Percentiles rank a stretch among this genome's conserved stretches.
Conservation (phyloP, 2,329 filamentous ascomycete species). For the Hirsutella minnesotensis region DNA sequence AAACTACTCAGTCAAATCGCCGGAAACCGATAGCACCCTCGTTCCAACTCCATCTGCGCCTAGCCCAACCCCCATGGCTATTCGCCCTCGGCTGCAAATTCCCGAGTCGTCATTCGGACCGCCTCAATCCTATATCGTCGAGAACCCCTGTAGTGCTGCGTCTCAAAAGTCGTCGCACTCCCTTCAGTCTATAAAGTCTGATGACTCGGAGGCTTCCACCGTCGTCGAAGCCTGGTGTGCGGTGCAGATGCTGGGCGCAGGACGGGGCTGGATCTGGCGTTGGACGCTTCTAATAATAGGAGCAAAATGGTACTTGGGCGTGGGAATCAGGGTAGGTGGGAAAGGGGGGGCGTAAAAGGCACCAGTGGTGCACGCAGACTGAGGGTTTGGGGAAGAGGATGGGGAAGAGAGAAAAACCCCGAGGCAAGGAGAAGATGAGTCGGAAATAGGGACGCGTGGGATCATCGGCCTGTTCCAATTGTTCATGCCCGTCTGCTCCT, state of each 20-base stretch:
- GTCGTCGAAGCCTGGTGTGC: too few species aligned
- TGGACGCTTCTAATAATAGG: slow-evolving; percentile 42
- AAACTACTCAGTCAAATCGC: too few species aligned
- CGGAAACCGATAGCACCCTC: background rate
- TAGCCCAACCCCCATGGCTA: slow-evolving; percentile 17
- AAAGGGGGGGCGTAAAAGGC: slow-evolving; percentile 10
- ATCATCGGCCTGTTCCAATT: too few species aligned
- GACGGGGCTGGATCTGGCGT: slow-evolving; percentile 38
- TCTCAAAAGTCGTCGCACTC: background rate
- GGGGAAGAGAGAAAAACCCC: too few species aligned
- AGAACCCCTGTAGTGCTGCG: background rate
- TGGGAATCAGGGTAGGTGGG: slow-evolving; percentile 3
- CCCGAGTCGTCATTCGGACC: too few species aligned
- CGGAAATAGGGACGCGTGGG: too few species aligned
- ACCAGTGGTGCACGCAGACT: too few species aligned
- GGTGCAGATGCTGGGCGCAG: slow-evolving; percentile 12
- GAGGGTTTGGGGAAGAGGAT: too few species aligned
- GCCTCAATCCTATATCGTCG: too few species aligned
- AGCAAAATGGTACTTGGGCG: slow-evolving; percentile 27
- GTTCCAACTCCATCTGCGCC: slow-evolving; percentile 21
- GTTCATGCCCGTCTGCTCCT: too few species aligned
- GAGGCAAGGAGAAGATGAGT: too few species aligned
- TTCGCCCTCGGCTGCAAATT: slow-evolving; percentile 6
- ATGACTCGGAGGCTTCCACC: background rate
- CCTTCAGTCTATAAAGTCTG: background rate